Evolutionary conservation across 1,139 yeast species (phyloP).

Genomic region (Blastobotrys elegans): DNA sequence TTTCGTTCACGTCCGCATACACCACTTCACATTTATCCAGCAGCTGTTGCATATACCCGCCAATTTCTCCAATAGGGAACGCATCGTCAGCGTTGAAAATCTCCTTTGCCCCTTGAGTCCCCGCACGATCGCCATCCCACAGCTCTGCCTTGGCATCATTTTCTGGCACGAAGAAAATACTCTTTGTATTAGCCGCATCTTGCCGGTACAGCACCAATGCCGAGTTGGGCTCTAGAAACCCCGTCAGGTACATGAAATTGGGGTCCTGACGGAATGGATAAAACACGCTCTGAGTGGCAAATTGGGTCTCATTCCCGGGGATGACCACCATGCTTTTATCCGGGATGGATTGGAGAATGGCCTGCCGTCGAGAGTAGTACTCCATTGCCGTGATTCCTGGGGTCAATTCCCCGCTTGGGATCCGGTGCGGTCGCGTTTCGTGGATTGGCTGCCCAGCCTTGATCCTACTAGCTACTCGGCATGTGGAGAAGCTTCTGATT

Average conservation of each 20-base stretch:
- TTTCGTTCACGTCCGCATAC: constrained; percentile 27
- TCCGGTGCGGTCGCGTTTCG: constrained; percentile 76
- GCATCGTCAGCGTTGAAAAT: constrained; percentile 84
- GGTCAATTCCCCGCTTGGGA: constrained; percentile 73
- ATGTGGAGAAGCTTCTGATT: neutral
- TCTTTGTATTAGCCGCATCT: constrained; percentile 47
- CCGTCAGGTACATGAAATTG: constrained; percentile 79
- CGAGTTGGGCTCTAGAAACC: constrained; percentile 91
- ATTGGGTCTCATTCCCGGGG: constrained; percentile 67
- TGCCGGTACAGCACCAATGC: constrained; percentile 67
- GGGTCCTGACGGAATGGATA: constrained; percentile 90
- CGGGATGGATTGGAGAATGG: constrained; percentile 54
- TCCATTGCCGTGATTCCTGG: constrained; percentile 85
- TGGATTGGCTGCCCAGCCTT: constrained; percentile 78
- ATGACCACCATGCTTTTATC: constrained; percentile 65
- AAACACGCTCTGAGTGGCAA: constrained; percentile 85
- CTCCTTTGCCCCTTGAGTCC: constrained; percentile 73
- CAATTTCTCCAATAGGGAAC: constrained; percentile 42
- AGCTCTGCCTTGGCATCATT: constrained; percentile 69
- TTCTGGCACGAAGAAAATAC: constrained; percentile 74
- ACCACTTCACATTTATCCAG: constrained; percentile 24
- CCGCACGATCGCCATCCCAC: constrained; percentile 95
- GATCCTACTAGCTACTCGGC: constrained; percentile 14
- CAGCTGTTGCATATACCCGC: constrained; percentile 19
- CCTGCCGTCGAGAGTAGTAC: constrained; percentile 64